These are phyloP conservation scores for Syncephalastrum monosporum DNA, from an alignment of 371 early-diverging fungal genomes.

Conservation along the genomic window DNA sequence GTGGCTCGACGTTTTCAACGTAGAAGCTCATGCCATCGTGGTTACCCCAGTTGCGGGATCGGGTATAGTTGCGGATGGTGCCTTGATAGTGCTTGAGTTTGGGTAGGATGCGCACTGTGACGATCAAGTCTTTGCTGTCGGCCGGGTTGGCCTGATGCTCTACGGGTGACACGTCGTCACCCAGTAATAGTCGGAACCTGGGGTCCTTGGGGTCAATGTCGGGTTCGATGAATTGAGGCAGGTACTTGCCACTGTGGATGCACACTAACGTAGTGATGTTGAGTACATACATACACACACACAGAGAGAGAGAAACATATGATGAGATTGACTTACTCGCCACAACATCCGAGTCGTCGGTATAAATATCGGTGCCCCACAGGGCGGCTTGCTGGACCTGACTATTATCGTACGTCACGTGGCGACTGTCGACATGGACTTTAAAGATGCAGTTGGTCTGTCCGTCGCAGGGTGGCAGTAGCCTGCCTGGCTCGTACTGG, in stretches of 20 bases:
- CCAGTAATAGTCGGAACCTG: slow-evolving; percentile 29
- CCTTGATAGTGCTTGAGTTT: slow-evolving; percentile 69
- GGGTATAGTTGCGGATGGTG: slow-evolving; percentile 59
- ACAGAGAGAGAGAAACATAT: not conserved
- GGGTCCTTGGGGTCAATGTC: slow-evolving; percentile 25
- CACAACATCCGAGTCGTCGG: slow-evolving; percentile 87
- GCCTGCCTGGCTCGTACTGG: slow-evolving; percentile 45
- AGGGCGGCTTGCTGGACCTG: slow-evolving; percentile 61
- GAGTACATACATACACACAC: too few species aligned
- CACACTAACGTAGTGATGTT: slow-evolving; percentile 20
- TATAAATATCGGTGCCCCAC: slow-evolving; percentile 89
- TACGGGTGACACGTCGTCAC: slow-evolving; percentile 18
- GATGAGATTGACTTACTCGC: slow-evolving; percentile 52
- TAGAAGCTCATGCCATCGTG: slow-evolving; percentile 79
- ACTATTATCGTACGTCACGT: slow-evolving; percentile 54
- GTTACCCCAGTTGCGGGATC: slow-evolving; percentile 67
- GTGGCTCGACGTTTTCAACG: slow-evolving; percentile 58
- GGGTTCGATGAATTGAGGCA: slow-evolving; percentile 27
- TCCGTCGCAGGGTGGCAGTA: slow-evolving; percentile 52
- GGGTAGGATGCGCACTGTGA: slow-evolving; percentile 75
- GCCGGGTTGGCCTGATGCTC: slow-evolving; percentile 9
- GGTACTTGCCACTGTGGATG: slow-evolving; percentile 44
- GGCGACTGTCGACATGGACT: slow-evolving; percentile 55
- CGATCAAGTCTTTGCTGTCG: slow-evolving; percentile 55
- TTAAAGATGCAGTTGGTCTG: slow-evolving; percentile 55